phyloP scores from a whole-genome alignment of 2,329 filamentous ascomycete species.

The Rhynchosporium graminicola region DNA sequence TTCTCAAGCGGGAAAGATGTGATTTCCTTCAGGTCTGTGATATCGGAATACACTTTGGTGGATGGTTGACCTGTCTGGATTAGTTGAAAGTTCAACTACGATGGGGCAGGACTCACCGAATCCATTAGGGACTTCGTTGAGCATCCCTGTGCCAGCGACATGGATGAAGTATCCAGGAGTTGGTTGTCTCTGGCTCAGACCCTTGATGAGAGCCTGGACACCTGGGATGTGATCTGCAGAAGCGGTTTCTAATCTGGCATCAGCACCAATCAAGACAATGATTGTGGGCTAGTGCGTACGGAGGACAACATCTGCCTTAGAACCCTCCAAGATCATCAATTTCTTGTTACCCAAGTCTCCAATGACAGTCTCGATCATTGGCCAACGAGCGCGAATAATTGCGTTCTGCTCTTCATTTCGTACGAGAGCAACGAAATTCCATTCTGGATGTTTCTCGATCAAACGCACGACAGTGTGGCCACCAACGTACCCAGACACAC shows the following conservation, averaged over 20 bases:
- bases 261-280: not conserved
- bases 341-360: constrained; percentile 42
- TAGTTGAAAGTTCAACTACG: not conserved
- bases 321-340: constrained; percentile 38
- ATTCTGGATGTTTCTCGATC: constrained; percentile 30
- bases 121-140: constrained; percentile 38
- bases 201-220: constrained; percentile 49
- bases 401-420: constrained; percentile 28
- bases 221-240: constrained; percentile 30
- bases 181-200: constrained; percentile 46
- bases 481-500: constrained; percentile 32
- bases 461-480: constrained; percentile 26
- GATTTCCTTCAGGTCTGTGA: constrained; percentile 57
- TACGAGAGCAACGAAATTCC: constrained; percentile 27
- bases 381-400: constrained; percentile 22
- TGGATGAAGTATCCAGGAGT: constrained; percentile 52
- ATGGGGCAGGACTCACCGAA: constrained; percentile 41
- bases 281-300: constrained; percentile 34
- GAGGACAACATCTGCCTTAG: constrained; percentile 43
- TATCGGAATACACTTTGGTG: constrained; percentile 59
- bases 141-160: constrained; percentile 51
- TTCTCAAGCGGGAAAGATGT: constrained; percentile 55
- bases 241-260: constrained; percentile 27
- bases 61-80: constrained; percentile 34
- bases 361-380: constrained; percentile 33